Percentiles rank a stretch among this genome's conserved stretches.
These are phyloP conservation scores for Termitomyces sp. DNA, from an alignment of 768 basidiomycete genomes.

Conservation along the genomic window DNA sequence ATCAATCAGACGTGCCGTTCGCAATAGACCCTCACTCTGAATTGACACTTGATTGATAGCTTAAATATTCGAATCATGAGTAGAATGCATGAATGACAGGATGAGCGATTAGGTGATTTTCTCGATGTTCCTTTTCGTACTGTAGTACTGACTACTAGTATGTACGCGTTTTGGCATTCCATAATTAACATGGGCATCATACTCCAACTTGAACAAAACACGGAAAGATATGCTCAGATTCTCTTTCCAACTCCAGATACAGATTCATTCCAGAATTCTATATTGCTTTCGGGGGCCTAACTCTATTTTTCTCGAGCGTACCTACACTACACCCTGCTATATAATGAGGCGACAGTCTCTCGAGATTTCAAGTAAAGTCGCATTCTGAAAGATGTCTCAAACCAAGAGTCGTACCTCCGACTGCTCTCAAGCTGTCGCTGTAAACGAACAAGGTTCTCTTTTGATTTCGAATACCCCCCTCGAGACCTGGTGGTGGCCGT, in stretches of 20 bases:
- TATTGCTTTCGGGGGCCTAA: not conserved
- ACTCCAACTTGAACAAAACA: not conserved
- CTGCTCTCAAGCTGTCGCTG: not conserved
- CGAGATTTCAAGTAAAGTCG: not conserved
- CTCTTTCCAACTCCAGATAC: not conserved
- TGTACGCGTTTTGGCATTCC: too few relatives aligned
- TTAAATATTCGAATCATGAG: too few relatives aligned
- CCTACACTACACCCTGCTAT: not conserved
- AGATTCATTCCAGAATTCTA: too few relatives aligned
- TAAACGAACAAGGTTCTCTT: not conserved
- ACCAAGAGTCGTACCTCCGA: not conserved
- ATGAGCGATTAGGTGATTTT: too few relatives aligned
- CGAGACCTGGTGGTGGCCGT: constrained; percentile 20
- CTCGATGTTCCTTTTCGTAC: too few relatives aligned
- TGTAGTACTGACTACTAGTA: too few relatives aligned
- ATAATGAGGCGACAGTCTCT: not conserved
- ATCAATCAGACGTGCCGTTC: too few relatives aligned
- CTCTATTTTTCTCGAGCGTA: too few relatives aligned
- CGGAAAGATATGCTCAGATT: not conserved
- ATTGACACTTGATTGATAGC: too few relatives aligned
- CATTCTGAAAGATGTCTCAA: not conserved
- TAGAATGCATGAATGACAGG: too few relatives aligned
- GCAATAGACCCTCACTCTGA: too few relatives aligned
- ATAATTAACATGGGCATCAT: not conserved
- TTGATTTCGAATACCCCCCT: not conserved